Percentiles rank a stretch among this genome's conserved stretches.
phyloP scores from a whole-genome alignment of 345 rosid genomes.

The Brassica napus region DNA sequence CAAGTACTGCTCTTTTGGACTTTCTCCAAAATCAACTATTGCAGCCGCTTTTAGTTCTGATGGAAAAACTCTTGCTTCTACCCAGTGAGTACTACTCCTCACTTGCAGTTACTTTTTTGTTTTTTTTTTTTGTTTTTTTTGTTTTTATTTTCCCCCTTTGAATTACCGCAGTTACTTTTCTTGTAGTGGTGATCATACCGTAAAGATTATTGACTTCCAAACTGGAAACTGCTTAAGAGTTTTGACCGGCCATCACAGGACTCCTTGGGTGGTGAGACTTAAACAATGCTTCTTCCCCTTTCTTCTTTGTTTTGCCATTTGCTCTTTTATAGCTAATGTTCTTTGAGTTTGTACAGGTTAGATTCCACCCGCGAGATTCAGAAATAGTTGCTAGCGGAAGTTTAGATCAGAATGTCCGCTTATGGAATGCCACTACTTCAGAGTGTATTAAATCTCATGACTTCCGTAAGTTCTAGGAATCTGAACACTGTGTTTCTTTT shows the following conservation, averaged over 20 bases:
- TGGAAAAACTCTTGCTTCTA: conserved; percentile 86
- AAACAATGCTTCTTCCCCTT: background rate
- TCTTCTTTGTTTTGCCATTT: conserved; percentile 14
- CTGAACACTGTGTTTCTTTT: background rate
- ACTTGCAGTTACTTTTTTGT: background rate
- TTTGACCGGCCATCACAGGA: conserved; percentile 87
- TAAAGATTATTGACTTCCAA: conserved; percentile 85
- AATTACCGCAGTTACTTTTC: background rate
- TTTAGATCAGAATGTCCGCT: conserved; percentile 80
- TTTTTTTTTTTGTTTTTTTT: background rate
- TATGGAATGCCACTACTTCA: conserved; percentile 71
- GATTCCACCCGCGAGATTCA: conserved; percentile 70
- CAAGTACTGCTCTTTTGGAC: conserved; percentile 73
- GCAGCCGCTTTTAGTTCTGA: conserved; percentile 97
- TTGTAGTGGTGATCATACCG: conserved; percentile 62
- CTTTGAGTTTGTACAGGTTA: conserved; percentile 55
- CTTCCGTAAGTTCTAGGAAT: conserved; percentile 53
- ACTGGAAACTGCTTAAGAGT: conserved; percentile 91
- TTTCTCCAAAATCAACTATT: conserved; percentile 96
- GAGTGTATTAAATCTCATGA: conserved; percentile 70
- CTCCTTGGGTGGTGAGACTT: conserved; percentile 88
- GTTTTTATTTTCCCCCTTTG: background rate
- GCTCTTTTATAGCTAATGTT: conserved; percentile 16
- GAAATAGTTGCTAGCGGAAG: conserved; percentile 87
- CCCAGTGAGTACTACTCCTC: conserved; percentile 58